Evolutionary conservation across 2,329 filamentous ascomycete genomes (phyloP), one percentile per base, ranked within the genome.

Genomic region (Penicillium hesseltinei): DNA sequence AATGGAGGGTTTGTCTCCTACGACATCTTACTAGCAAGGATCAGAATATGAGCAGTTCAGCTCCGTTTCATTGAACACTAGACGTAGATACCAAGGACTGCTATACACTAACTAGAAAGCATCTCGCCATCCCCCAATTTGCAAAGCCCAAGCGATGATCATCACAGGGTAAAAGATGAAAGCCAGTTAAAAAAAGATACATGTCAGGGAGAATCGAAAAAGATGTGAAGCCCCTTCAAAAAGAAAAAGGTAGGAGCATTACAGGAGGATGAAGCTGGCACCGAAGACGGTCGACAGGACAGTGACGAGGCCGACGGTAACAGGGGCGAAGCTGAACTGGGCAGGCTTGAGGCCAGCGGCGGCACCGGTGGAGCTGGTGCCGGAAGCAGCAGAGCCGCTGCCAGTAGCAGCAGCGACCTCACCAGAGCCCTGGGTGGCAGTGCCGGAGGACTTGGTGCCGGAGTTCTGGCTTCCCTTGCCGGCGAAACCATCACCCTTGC

Each of bases 391-490:
- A 25, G 51, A n/a, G 17, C 44, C 51, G 27, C 35, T 19, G 13
- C 46, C 54, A 45, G 69, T 61, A 21, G 70, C 71, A 23, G 65
- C 57, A 4, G 54, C 36, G 35, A 65, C 64, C 19, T 75, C 71
- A 45, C 82, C 82, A 49, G 78, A 80, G 61, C 78, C 80, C 61
- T 82, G 74, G 51, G 76, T 72, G 33, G 82, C 78, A 58, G 79
- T 81, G 31, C 72, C 76, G 47, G 79, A 74, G 53, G 79, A 80
- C 36, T 71, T 68, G 57, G 79, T 78, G 51, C 84, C 84, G 35
- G 82, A 73, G 57, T 79, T 77, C 75, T 86, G 84, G 60, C 79
- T 82, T 33, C 85, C 85, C 57, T 72, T 54, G 46, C 84, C 85
- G 13, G 56, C 60, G 62, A 88, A 82, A 67, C 85, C 85, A 27